phyloP scores from a whole-genome alignment of 176 grass and related monocot genomes.

The Bromus sterilis region DNA sequence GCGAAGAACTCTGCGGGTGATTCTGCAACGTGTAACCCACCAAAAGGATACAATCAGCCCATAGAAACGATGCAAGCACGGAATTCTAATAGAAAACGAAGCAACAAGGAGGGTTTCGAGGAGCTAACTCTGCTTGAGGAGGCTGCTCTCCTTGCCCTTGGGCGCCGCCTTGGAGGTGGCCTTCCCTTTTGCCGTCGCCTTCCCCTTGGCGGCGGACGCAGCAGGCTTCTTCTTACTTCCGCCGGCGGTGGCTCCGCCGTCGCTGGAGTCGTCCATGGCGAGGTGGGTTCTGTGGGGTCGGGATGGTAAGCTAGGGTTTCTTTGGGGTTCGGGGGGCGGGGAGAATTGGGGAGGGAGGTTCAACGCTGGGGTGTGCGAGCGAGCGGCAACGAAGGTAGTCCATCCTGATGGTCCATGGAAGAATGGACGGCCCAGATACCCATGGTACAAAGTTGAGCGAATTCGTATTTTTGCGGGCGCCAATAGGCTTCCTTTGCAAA shows the following conservation, averaged over 20 bases:
- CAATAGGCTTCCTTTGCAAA: no score
- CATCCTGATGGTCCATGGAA: not conserved
- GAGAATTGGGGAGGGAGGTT: not conserved
- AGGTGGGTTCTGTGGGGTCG: not conserved
- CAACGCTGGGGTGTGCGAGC: not conserved
- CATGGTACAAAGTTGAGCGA: not conserved
- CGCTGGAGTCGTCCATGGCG: conserved; percentile 27
- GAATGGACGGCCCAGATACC: not conserved
- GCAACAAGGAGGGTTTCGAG: not conserved
- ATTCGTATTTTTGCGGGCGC: not conserved
- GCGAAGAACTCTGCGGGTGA: conserved; percentile 95
- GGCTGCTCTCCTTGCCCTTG: conserved; percentile 58
- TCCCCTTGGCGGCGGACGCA: conserved; percentile 9
- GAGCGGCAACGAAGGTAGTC: not conserved
- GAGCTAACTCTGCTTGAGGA: conserved; percentile 80
- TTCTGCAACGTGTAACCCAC: conserved; percentile 44
- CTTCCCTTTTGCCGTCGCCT: conserved; percentile 30
- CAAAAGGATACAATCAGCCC: not conserved
- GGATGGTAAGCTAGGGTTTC: conserved; percentile 26
- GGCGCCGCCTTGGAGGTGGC: conserved; percentile 8
- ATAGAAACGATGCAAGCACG: not conserved
- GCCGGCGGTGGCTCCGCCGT: not conserved
- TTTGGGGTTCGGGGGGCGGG: not conserved
- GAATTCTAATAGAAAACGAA: not conserved
- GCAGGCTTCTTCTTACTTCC: conserved; percentile 20